Evolutionary conservation across 768 basidiomycete genomes (phyloP), one percentile per base, ranked within the genome.

Genomic region (Sarcodon aspratus): DNA sequence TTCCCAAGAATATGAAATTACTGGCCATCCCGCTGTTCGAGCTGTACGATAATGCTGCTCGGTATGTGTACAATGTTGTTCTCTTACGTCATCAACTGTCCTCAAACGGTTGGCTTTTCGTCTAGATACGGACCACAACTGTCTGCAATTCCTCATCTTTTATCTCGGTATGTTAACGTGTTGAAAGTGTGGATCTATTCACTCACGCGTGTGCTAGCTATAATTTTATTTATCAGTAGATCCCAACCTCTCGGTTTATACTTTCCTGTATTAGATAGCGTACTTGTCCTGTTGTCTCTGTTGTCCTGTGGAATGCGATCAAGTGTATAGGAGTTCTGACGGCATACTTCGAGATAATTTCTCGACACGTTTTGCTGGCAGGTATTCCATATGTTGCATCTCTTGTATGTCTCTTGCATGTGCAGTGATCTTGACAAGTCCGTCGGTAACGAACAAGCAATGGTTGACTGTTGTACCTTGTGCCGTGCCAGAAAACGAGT

Each of bases 1-100:
- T 99, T 3, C 96, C 96, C 0, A 90, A 89, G 68, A 99, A 99
- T 65, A 97, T 98, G 95, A 98, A 98, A 62, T 78, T 99, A 7
- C 80, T 95, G 37, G 95, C 94, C 13, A 91, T 97, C 43, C 96
- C 96, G 0, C 72, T 99, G 35, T 97, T 95, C 60, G 96, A 99
- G 66, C 71, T 98, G 11, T 99, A 98, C 61, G 96, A 98, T 63
- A 99, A 99, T 52, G 88, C 92, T 8, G 93, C 95, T 0, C 74
- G 94, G 74, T 85, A 63, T 45, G 69, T 61, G 33, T 36, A 35
- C 48, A 5, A 34, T 50, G 21, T 17, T 7, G 32, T 18, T 33
- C 9, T 52, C n/a, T 3, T 32, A 13, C 47, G 17, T 36, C 37
- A 36, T 46, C 18, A n/a, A 36, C 44, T 33, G 9, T 33, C n/a